Evolutionary conservation across 2,329 filamentous ascomycete genomes (phyloP), one percentile per base, ranked within the genome.

Genomic region (Tolypocladium sp.): DNA sequence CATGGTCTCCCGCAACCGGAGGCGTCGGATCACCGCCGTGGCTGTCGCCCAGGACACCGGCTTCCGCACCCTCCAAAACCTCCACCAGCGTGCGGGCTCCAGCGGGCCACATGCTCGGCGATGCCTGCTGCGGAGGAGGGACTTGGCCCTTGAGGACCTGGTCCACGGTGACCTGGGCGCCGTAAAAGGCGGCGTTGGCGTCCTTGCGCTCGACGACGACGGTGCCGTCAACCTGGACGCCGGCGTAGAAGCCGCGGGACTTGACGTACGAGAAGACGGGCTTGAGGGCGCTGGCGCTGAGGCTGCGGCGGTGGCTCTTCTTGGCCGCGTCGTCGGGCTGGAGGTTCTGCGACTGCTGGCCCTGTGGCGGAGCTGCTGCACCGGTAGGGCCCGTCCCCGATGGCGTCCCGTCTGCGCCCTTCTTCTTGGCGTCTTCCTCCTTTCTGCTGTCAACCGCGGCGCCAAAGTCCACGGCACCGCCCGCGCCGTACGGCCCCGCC

Each of bases 111-210:
- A 65, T 66, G 30, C 66, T 17, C 15, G 59, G 59, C 9, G 66
- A 58, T 5, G 63, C 65, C 42, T 69, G 66, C 1, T 63, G 59
- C 1, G 46, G 46, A 5, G 46, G 27, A 3, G 68, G 68, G 2
- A 73, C 66, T 7, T 70, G 66, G n/a, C 79, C 76, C 46, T 78
- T 73, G 30, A 84, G 68, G 58, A 84, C 82, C 61, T 74, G 73
- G 30, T 76, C 72, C 1, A 78, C 79, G 0, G 74, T 65, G 30
- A 83, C 67, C 5, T 69, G 64, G n/a, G 89, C 79, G 27, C 88
- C 88, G 71, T 95, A 96, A 69, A 96, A 96, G 7, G 84, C 83
- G 57, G 91, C 88, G 67, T 97, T 97, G 69, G 93, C 92, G 60
- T 93, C 90, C n/a, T 84, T 87, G 56, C 92, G 84, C 73, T 95